A percentile compares a stretch with the other conserved stretches of the same genome.
phyloP scores from a whole-genome alignment of 441 rosid genomes.

The Codiaeum variegatum region DNA sequence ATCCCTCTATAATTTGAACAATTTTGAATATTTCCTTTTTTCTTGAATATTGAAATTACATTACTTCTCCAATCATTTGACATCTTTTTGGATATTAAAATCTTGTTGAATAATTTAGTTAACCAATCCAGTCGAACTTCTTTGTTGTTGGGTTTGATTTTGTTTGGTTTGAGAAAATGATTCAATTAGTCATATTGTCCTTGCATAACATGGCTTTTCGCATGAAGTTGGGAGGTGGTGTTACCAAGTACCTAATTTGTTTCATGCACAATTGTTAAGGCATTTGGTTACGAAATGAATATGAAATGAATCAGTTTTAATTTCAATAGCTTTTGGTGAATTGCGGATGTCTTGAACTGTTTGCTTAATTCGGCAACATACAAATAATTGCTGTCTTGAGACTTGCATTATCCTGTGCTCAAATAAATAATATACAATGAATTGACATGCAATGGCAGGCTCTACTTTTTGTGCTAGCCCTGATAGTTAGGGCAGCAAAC shows the following conservation, averaged over 20 bases:
- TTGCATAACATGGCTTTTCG: neutral
- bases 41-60: too few relatives aligned
- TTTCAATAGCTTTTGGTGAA: neutral
- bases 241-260: neutral
- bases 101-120: too few relatives aligned
- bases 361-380: neutral
- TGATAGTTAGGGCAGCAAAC: constrained; percentile 74
- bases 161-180: neutral
- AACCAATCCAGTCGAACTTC: too few relatives aligned
- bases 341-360: neutral
- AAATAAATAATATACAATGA: constrained; percentile 5
- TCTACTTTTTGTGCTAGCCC: constrained; percentile 70
- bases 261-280: neutral
- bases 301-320: neutral
- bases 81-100: too few relatives aligned
- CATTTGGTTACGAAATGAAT: neutral
- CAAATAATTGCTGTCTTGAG: neutral
- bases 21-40: too few relatives aligned
- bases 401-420: neutral
- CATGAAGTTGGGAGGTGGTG: neutral
- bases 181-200: neutral
- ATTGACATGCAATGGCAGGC: constrained; percentile 48
- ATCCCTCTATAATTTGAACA: too few relatives aligned
- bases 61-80: too few relatives aligned
- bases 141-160: neutral